Conservation (phyloP, 345 rosid species). For the Raphanus raphanistrum region DNA sequence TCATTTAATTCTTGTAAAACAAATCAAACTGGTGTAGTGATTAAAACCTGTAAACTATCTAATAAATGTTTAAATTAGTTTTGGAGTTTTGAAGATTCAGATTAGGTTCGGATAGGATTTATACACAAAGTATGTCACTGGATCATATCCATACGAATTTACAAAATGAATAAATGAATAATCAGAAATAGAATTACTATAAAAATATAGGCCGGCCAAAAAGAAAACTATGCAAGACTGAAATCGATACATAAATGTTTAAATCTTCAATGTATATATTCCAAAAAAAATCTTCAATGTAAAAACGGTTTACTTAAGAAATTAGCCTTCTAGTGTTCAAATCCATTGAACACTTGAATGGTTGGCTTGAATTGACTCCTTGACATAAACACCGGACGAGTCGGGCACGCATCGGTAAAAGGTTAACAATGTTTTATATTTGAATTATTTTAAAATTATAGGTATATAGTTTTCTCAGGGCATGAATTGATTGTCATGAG, state of each 20-base stretch:
- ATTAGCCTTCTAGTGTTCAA: background rate
- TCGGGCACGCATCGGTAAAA: background rate
- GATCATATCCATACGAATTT: background rate
- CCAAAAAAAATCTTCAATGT: background rate
- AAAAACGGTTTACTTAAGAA: background rate
- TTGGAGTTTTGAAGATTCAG: background rate
- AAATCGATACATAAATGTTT: background rate
- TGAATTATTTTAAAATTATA: background rate
- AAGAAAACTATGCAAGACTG: background rate
- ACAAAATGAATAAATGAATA: background rate
- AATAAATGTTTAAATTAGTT: background rate
- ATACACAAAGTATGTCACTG: background rate
- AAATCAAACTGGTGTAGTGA: background rate
- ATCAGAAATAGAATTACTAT: background rate
- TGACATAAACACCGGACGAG: constrained; percentile 3
- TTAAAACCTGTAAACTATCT: background rate
- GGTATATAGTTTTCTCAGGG: background rate
- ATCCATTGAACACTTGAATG: background rate
- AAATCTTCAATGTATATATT: background rate
- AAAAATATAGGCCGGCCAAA: background rate
- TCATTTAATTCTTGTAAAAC: background rate
- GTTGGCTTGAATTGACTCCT: constrained; percentile 15
- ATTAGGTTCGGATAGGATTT: background rate
- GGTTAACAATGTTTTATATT: background rate
- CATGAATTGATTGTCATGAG: background rate